Percentiles rank a stretch among this genome's conserved stretches.
Conservation (phyloP, 192 early-diverging fungal species). For the Coemansia sp. region DNA sequence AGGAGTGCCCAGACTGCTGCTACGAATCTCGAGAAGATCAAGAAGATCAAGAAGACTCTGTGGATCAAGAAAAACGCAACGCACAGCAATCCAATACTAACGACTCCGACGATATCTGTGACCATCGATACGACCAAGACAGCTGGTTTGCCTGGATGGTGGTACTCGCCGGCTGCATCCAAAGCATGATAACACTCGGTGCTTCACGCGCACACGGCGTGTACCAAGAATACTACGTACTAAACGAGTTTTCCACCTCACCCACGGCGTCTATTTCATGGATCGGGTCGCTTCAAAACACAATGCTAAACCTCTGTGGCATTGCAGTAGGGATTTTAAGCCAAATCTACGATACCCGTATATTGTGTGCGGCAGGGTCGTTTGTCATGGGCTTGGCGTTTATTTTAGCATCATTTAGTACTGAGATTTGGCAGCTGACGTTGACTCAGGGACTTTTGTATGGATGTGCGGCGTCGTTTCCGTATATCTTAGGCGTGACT, state of each 20-base stretch:
- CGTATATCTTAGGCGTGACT: slow-evolving; percentile 47
- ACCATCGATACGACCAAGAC: slow-evolving; percentile 21
- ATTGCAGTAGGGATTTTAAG: slow-evolving; percentile 44
- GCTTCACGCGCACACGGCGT: slow-evolving; percentile 49
- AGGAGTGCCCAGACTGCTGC: slow-evolving; percentile 10
- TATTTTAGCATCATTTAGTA: slow-evolving; percentile 53
- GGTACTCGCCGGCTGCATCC: slow-evolving; percentile 38
- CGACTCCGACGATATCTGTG: neutral
- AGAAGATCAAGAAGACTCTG: neutral
- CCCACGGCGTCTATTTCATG: slow-evolving; percentile 37
- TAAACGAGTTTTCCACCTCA: slow-evolving; percentile 25
- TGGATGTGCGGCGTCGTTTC: slow-evolving; percentile 41
- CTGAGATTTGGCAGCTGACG: slow-evolving; percentile 54
- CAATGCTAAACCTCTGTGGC: slow-evolving; percentile 43
- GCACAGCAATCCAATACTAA: neutral
- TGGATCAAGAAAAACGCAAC: neutral
- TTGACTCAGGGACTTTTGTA: slow-evolving; percentile 55
- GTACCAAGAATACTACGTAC: slow-evolving; percentile 49
- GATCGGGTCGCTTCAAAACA: slow-evolving; percentile 54
- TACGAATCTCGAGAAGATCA: neutral
- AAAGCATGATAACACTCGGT: slow-evolving; percentile 46
- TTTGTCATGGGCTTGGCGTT: slow-evolving; percentile 33
- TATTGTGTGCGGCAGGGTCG: slow-evolving; percentile 27
- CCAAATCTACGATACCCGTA: slow-evolving; percentile 29
- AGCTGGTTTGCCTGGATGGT: slow-evolving; percentile 42